These are phyloP conservation scores for Ganoderma resinaceum DNA, from an alignment of 1,284 basidiomycete species.

Conservation along the genomic window DNA sequence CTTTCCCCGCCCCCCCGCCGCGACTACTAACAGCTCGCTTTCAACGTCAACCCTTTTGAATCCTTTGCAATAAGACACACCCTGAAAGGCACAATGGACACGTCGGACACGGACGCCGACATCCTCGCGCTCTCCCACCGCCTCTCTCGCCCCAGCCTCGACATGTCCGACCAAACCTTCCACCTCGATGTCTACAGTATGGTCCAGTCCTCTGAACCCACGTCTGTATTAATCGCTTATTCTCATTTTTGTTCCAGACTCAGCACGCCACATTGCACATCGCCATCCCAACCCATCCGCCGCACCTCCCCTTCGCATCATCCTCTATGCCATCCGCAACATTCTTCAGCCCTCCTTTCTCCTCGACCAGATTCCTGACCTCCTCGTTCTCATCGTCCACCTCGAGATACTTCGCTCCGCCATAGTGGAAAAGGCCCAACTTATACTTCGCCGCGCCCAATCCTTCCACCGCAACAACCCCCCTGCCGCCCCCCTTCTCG, in stretches of 20 bases:
- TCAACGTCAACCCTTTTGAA: too few species aligned
- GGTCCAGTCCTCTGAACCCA: background rate
- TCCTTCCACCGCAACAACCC: background rate
- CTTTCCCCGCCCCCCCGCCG: background rate
- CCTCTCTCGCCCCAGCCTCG: background rate
- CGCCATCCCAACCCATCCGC: background rate
- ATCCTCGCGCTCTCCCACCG: background rate
- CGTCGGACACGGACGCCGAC: background rate
- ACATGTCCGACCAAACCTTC: conserved; percentile 9
- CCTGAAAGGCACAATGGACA: background rate
- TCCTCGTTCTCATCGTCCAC: conserved; percentile 27
- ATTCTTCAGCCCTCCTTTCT: conserved; percentile 27
- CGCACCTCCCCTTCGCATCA: conserved; percentile 25
- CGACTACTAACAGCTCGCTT: background rate
- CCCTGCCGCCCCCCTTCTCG: background rate
- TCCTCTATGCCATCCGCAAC: conserved; percentile 28
- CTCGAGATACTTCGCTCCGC: conserved; percentile 23
- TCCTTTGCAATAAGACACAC: background rate
- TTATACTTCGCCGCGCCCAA: conserved; percentile 9
- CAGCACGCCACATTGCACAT: background rate
- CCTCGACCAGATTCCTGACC: conserved; percentile 18
- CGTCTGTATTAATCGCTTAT: background rate
- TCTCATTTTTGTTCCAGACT: background rate
- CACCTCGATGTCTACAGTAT: conserved; percentile 20
- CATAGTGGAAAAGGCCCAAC: background rate